These are phyloP conservation scores for Hibiscus syriacus DNA, from an alignment of 345 rosid genomes.

Conservation along the genomic window DNA sequence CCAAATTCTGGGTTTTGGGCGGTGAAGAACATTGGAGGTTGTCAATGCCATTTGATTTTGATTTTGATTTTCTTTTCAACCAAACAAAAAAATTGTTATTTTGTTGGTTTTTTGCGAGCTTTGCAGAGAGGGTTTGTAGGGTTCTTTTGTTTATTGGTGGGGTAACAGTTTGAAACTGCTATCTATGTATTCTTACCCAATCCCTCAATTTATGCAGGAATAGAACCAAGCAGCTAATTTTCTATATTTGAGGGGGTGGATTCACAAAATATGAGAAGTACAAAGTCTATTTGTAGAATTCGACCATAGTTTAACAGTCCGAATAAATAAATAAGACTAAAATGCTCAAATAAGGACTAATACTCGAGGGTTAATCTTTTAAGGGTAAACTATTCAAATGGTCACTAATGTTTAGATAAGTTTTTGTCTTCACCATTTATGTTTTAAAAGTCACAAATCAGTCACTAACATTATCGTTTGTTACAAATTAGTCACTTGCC, in stretches of 20 bases:
- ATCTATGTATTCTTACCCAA: not conserved
- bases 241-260: not conserved
- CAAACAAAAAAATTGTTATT: not conserved
- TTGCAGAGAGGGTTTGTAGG: constrained; percentile 9
- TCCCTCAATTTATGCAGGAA: not conserved
- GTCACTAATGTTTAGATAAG: no score
- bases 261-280: not conserved
- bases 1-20: constrained; percentile 34
- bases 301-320: not conserved
- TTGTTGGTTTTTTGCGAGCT: not conserved
- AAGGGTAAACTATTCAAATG: no score
- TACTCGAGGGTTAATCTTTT: no score
- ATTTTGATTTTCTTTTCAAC: not conserved
- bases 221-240: not conserved
- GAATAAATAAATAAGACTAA: no score
- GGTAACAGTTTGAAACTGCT: not conserved
- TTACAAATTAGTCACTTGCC: no score
- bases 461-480: no score
- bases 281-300: not conserved
- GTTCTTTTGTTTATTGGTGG: not conserved
- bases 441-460: no score
- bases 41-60: constrained; percentile 54
- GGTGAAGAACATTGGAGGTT: constrained; percentile 40
- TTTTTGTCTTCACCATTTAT: no score
- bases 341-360: no score